A percentile compares a stretch with the other conserved stretches of the same genome.
These are phyloP conservation scores for thale cress (Arabidopsis thaliana) DNA, from an alignment of 345 rosid genomes.

Conservation along the genomic window TAIR10.1 NC_003070.9:27195501-27196000, in stretches of 20 bases:
- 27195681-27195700: slow-evolving; percentile 86
- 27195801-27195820: slow-evolving; percentile 63
- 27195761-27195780: slow-evolving; percentile 98
- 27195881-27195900: not conserved
- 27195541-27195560: slow-evolving; percentile 88
- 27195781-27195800: slow-evolving; percentile 73
- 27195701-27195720: slow-evolving; percentile 65
- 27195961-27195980: slow-evolving; percentile 6
- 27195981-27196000: slow-evolving; percentile 69
- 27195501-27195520: not conserved
- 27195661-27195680: slow-evolving; percentile 90
- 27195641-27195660: slow-evolving; percentile 94
- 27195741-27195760: slow-evolving; percentile 89
- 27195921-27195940: not conserved
- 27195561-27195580: slow-evolving; percentile 89
- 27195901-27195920: not conserved
- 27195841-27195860: not conserved
- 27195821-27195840: slow-evolving; percentile 62
- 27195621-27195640: slow-evolving; percentile 98
- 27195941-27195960: not conserved
- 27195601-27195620: slow-evolving; percentile 93
- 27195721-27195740: slow-evolving; percentile 64
- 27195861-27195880: slow-evolving; percentile 2
- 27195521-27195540: slow-evolving; percentile 23
- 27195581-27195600: slow-evolving; percentile 96